Base-by-base conservation (phyloP, 257 asterid species). In the Jaltomata sinuosa region DNA sequence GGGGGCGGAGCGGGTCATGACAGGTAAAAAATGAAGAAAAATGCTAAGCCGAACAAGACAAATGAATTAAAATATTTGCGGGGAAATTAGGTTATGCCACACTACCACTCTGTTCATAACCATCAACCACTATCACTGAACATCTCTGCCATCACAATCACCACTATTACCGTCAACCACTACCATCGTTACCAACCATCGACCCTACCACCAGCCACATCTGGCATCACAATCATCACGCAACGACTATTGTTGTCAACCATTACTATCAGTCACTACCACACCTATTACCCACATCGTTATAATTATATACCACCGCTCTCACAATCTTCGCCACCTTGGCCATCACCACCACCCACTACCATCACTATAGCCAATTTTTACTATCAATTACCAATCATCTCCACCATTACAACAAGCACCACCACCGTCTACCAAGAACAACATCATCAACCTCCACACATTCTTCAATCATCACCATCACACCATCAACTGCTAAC, bases 191-290 rank as follows among this genome's bases (percentile, higher is more conserved):
- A n/a, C n/a, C n/a, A n/a, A n/a, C n/a, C n/a, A n/a, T n/a, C n/a
- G n/a, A n/a, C n/a, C n/a, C n/a, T n/a, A n/a, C 42, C 36, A 32
- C 36, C 36, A 32, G 3, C 36, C 36, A 32, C 36, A 3, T 32
- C 3, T 32, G 2, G 3, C 8, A 38, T 38, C 5, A 38, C 42
- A 3, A 38, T n/a, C n/a, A n/a, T n/a, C n/a, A n/a, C n/a, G 22
- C 3, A 25, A 1, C 6, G 18, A 25, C 22, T 59, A 4, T 4
- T 16, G 0, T 22, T 1, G 8, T 25, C 32, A 27, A 62, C 2
- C 8, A 8, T 6, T 62, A 27, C 0, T 12, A 2, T 2, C 0
- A 62, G 10, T 14, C 14, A 16, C 5, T 27, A 5, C 27, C 7
- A 3, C 8, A 61, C 3, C 18, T 12, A 27, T 2, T 2, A 1